Base-by-base conservation (phyloP, 2,329 filamentous ascomycete genomes). In the Calonectria ilicicola region DNA sequence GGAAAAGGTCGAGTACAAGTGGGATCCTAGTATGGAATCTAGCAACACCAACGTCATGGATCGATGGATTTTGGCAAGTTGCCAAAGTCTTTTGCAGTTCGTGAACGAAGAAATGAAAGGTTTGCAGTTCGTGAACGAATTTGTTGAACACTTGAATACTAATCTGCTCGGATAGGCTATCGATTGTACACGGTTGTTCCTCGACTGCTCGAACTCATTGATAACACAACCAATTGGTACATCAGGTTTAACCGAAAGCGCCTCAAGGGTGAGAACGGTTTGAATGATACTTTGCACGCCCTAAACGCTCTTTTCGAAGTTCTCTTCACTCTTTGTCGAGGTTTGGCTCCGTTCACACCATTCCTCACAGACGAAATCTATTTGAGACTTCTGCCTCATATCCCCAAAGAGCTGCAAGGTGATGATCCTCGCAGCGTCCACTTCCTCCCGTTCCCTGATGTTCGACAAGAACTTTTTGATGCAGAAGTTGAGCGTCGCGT, bases 161-260 rank as follows among this genome's bases (percentile, higher is more conserved):
- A 66, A 78, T 49, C 35, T 17, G 65, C 17, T 53, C 4, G 40
- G 7, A 0, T 63, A 88, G 92, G 87, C 8, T 95, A 95, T 82
- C 92, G 94, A 47, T 85, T 96, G 42, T 98, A 98, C 84, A 98
- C 96, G 1, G 96, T 98, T 53, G 95, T 98, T 53, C 96, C 96
- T 9, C 90, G 94, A 75, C 86, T 98, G 72, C 89, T 98, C 21
- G 90, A 90, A 70, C 90, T 98, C 80, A 97, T 98, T 76, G 96
- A 98, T 80, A 95, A 97, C 85, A 95, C 94, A 5, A 98, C 96
- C n/a, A 98, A 98, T 85, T 98, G 96, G 96, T 98, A 98, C 85
- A 98, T 98, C 83, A 91, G 95, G 73, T 97, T 98, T 87, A 98
- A 98, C 87, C 91, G 96, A 67, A 94, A 94, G 83, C 92, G 96